phyloP scores from a whole-genome alignment of 2,329 filamentous ascomycete species.

The Aspergillus sp. region DNA sequence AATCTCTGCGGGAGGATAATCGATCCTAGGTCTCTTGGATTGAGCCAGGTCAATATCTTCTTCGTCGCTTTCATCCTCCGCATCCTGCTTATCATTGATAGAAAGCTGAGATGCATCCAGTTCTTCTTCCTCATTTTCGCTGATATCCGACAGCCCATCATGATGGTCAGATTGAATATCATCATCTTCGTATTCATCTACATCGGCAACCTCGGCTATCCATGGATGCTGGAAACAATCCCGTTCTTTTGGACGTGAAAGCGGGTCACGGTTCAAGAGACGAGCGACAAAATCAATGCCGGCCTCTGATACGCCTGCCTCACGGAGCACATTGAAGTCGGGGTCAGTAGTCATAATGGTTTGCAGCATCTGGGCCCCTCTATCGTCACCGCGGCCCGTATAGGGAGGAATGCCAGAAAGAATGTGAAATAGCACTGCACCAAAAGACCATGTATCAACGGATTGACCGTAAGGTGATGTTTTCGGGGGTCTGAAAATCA shows the following conservation, averaged over 20 bases:
- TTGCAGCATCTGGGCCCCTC: constrained; percentile 69
- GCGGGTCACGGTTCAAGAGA: constrained; percentile 81
- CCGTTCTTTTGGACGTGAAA: constrained; percentile 66
- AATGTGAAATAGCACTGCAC: constrained; percentile 83
- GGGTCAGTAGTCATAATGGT: constrained; percentile 78
- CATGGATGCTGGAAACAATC: constrained; percentile 70
- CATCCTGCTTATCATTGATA: constrained; percentile 51
- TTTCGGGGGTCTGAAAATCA: constrained; percentile 38
- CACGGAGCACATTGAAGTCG: constrained; percentile 60
- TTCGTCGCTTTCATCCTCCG: constrained; percentile 26
- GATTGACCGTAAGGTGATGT: constrained; percentile 76
- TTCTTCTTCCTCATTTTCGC: constrained; percentile 36
- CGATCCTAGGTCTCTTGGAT: constrained; percentile 31
- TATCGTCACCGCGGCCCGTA: constrained; percentile 68
- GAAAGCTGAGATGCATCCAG: constrained; percentile 60
- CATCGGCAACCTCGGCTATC: constrained; percentile 55
- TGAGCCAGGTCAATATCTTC: constrained; percentile 30
- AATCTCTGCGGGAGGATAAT: constrained; percentile 26
- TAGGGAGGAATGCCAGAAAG: constrained; percentile 79
- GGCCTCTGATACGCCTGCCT: constrained; percentile 55
- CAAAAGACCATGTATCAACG: constrained; percentile 94
- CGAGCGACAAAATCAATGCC: constrained; percentile 69
- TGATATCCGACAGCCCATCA: constrained; percentile 30
- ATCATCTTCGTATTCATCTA: constrained; percentile 61
- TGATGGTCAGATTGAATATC: constrained; percentile 49